Evolutionary conservation across 2,329 filamentous ascomycete genomes (phyloP).

Genomic region (Fusarium penzigii): DNA sequence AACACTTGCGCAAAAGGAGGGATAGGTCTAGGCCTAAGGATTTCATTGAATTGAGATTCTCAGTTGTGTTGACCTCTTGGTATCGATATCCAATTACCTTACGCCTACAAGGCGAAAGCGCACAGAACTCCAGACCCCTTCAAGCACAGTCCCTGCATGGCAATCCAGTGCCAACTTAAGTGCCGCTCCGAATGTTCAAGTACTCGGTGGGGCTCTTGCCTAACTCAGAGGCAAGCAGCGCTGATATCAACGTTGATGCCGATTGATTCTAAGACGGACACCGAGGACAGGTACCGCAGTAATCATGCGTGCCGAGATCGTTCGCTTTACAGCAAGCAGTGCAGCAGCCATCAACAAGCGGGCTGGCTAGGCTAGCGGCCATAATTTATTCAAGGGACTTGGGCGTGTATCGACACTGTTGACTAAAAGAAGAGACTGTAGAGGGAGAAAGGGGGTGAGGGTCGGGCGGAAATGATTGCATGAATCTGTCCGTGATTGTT

Average conservation of each 20-base stretch:
- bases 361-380: constrained; percentile 16
- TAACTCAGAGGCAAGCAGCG: no score
- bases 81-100: neutral
- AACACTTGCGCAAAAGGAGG: neutral
- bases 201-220: no score
- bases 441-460: no score
- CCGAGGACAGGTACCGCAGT: constrained; percentile 34
- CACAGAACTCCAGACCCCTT: neutral
- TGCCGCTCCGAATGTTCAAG: no score
- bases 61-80: no score
- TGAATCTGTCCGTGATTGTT: no score
- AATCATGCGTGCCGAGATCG: constrained; percentile 35
- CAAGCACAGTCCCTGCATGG: neutral
- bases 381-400: constrained; percentile 9
- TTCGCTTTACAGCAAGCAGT: constrained; percentile 34
- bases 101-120: neutral
- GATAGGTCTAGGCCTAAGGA: neutral
- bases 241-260: neutral
- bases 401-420: no score
- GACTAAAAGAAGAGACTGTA: no score
- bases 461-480: no score
- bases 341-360: constrained; percentile 28
- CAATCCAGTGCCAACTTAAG: neutral
- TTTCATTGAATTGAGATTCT: neutral
- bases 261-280: constrained; percentile 15